Evolutionary conservation across 2,329 filamentous ascomycete species (phyloP), one percentile per base, ranked within the genome.

Genomic region (Keithomyces neogunnii): DNA sequence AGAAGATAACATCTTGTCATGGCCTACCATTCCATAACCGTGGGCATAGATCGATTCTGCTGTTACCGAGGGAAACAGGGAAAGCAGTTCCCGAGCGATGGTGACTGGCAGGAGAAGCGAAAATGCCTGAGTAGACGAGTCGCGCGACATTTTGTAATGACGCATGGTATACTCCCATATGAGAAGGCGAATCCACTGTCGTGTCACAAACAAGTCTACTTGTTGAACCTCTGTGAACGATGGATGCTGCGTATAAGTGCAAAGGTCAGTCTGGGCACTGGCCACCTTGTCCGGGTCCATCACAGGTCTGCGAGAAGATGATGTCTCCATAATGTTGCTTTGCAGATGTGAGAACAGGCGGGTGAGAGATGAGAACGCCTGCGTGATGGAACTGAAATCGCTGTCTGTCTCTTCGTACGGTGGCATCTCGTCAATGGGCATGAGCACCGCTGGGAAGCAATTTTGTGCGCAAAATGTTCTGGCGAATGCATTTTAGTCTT

Each of bases 141-240:
- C 52, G 30, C 59, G 56, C 0, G 61, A 62, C 59, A 63, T 59
- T 11, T 53, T 51, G 50, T 61, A 63, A 50, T 62, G 61, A 1
- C 60, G 51, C 3, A 58, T 53, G 0, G 60, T 63, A 13, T 63
- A 63, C 48, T 63, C 60, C 62, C 62, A 64, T 1, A 60, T 35
- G 2, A 63, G 56, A 0, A 63, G 53, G 4, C 58, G 55, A 28
- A 63, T 59, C 62, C 62, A 63, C 45, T 64, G 60, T 2, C 60
- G 56, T 3, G 62, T 62, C 3, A 63, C 60, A 39, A 60, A 62
- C 4, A 63, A 29, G 13, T 63, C 60, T 0, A 63, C 61, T 4
- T 56, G 46, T 46, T 63, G 61, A 1, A 57, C 51, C 46, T 63
- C 61, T 7, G 54, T 57, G 7, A 56, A 54, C 11, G 48, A 55